Percentiles rank a stretch among this genome's conserved stretches.
Conservation (phyloP, 139 green algal species). For the Choricystis sp. region DNA sequence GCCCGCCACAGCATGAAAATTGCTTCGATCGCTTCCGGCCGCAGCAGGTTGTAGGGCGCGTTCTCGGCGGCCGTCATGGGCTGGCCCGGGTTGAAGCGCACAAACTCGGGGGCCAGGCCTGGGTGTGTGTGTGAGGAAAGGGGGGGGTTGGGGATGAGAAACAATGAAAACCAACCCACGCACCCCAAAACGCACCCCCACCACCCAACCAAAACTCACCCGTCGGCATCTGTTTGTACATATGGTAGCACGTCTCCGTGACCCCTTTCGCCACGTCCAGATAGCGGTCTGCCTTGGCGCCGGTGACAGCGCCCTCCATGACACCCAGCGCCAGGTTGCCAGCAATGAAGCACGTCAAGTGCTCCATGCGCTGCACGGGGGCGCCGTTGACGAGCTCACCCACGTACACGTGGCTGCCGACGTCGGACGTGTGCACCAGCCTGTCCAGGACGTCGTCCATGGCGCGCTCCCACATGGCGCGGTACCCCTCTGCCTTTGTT, state of each 20-base stretch:
- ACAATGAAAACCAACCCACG: too few species aligned
- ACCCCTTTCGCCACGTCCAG: conserved; percentile 27
- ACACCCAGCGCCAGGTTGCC: conserved; percentile 47
- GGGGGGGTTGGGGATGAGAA: too few species aligned
- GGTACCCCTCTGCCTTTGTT: conserved; percentile 7
- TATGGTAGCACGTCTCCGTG: conserved; percentile 30
- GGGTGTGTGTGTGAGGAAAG: too few species aligned
- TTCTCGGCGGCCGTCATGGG: conserved; percentile 15
- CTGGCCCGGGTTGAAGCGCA: conserved; percentile 12
- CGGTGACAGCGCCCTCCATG: conserved; percentile 14
- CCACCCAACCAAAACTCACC: too few species aligned
- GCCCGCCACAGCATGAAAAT: conserved; percentile 50
- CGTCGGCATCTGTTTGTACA: neutral
- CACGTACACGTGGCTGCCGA: conserved; percentile 3
- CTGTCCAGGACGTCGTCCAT: conserved; percentile 18
- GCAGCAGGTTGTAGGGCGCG: conserved; percentile 35
- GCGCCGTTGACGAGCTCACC: neutral
- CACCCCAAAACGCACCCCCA: too few species aligned
- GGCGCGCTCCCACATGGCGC: conserved; percentile 19
- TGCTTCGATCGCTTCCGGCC: conserved; percentile 53
- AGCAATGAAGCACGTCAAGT: conserved; percentile 53
- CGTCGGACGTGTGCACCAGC: conserved; percentile 1
- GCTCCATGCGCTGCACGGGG: conserved; percentile 38
- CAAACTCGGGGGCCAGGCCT: conserved; percentile 38
- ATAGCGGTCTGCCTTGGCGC: conserved; percentile 21